Percentiles rank a stretch among this genome's conserved stretches.
These are phyloP conservation scores for Mariannaea sp. DNA, from an alignment of 2,329 filamentous ascomycete genomes.

Conservation along the genomic window DNA sequence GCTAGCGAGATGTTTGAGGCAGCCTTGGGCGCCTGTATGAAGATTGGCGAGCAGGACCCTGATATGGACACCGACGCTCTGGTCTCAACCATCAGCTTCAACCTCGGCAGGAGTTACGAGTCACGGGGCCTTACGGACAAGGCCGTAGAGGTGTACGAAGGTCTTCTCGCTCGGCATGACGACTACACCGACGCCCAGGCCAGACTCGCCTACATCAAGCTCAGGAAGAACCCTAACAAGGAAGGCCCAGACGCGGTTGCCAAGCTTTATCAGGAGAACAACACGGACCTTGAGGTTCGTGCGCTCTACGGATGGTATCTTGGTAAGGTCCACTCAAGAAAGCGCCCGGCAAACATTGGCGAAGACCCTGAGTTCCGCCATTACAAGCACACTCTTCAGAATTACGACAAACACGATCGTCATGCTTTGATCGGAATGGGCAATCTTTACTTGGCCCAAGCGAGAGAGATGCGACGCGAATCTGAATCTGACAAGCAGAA, in stretches of 20 bases:
- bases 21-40: slow-evolving; percentile 86
- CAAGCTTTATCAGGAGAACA: slow-evolving; percentile 83
- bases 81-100: slow-evolving; percentile 96
- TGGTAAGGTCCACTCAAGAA: slow-evolving; percentile 79
- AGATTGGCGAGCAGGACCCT: slow-evolving; percentile 75
- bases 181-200: slow-evolving; percentile 93
- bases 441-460: slow-evolving; percentile 84
- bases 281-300: slow-evolving; percentile 86
- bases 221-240: slow-evolving; percentile 79
- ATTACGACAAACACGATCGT: slow-evolving; percentile 96
- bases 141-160: slow-evolving; percentile 87
- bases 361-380: slow-evolving; percentile 93
- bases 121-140: slow-evolving; percentile 79
- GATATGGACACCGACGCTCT: slow-evolving; percentile 86
- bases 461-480: slow-evolving; percentile 91
- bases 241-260: slow-evolving; percentile 86
- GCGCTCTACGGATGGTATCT: slow-evolving; percentile 95
- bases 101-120: slow-evolving; percentile 92
- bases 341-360: slow-evolving; percentile 76
- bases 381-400: slow-evolving; percentile 93
- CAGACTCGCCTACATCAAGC: slow-evolving; percentile 85
- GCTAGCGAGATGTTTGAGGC: slow-evolving; percentile 90
- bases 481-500: slow-evolving; percentile 91
- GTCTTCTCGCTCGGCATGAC: slow-evolving; percentile 79
- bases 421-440: slow-evolving; percentile 97